phyloP scores from a whole-genome alignment of 2,329 filamentous ascomycete species.

The Fusarium tuaranense region DNA sequence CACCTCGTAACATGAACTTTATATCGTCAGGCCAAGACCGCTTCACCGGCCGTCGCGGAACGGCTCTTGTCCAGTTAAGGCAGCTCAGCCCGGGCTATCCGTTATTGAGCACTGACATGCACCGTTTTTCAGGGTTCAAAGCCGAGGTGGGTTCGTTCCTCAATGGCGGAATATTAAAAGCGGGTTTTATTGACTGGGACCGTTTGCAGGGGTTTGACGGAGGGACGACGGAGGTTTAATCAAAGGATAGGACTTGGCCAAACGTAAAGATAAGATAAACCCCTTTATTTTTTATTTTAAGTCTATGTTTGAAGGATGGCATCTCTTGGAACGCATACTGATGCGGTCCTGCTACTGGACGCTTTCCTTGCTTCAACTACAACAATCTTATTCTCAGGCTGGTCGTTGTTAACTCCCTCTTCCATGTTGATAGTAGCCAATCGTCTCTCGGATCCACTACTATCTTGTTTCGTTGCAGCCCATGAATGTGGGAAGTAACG shows the following conservation, averaged over 20 bases:
- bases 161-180: slow-evolving; percentile 8
- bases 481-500: background rate
- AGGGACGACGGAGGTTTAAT: background rate
- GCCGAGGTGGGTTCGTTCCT: background rate
- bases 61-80: slow-evolving; percentile 1
- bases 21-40: background rate
- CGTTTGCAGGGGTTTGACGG: background rate
- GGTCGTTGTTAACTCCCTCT: background rate
- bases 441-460: background rate
- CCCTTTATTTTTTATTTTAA: background rate
- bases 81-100: background rate
- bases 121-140: background rate
- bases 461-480: background rate
- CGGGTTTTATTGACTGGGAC: background rate
- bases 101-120: background rate
- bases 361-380: background rate
- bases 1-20: background rate
- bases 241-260: background rate
- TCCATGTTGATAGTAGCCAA: background rate
- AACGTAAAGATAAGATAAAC: background rate
- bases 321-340: background rate
- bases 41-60: background rate
- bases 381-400: background rate
- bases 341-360: background rate
- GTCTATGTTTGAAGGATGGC: background rate